Evolutionary conservation across 805 yeast genomes (phyloP).

Genomic region (Metschnikowia lochheadii): DNA sequence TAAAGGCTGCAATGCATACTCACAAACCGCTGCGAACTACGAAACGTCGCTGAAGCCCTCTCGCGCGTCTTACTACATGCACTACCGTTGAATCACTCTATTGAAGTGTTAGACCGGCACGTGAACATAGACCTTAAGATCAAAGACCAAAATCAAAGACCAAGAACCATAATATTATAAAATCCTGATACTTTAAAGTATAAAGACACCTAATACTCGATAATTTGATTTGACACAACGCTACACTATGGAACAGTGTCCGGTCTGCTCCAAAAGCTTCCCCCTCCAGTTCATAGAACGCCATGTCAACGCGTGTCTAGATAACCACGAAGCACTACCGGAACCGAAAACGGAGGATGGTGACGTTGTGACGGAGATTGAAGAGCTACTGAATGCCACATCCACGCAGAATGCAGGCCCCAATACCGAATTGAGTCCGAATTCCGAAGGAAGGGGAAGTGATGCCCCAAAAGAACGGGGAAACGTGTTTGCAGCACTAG

Average conservation of each 20-base stretch:
- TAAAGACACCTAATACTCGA: too few species aligned
- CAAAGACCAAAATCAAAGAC: too few species aligned
- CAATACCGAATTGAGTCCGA: neutral
- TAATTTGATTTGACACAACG: too few species aligned
- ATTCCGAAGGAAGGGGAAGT: neutral
- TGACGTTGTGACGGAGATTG: neutral
- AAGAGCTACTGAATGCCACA: neutral
- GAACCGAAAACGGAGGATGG: conserved; percentile 1
- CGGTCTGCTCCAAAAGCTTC: conserved; percentile 31
- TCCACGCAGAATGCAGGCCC: neutral
- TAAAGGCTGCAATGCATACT: neutral
- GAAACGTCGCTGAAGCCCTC: neutral
- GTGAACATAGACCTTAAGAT: neutral
- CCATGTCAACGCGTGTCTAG: conserved; percentile 41
- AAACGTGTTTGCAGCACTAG: conserved; percentile 33
- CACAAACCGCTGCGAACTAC: neutral
- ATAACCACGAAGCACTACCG: conserved; percentile 20
- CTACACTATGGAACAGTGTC: conserved; percentile 23
- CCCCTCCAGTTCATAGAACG: conserved; percentile 27
- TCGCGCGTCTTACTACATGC: neutral
- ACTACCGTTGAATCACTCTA: neutral
- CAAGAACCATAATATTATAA: neutral
- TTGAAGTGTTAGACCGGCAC: neutral
- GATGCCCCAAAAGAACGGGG: conserved; percentile 4
- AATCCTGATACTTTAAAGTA: too few species aligned